Base-by-base conservation (phyloP, 257 asterid genomes). In the Solanum tarapatanum region DNA sequence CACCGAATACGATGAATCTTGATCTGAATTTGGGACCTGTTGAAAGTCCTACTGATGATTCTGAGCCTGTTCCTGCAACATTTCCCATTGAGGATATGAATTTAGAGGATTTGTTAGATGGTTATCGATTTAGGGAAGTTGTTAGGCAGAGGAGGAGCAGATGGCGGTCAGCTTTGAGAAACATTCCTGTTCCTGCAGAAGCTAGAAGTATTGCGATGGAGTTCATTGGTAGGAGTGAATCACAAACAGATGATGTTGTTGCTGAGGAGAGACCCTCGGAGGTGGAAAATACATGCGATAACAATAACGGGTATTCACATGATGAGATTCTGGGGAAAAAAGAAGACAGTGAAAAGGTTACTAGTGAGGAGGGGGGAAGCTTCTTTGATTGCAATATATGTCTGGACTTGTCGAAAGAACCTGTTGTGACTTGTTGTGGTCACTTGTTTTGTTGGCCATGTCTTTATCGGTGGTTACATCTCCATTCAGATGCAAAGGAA, bases 361-460 rank as follows among this genome's bases (percentile, higher is more conserved):
- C 88, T 43, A 88, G 92, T 6, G 98, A 95, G 23, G 93, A 92
- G 2, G 96, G 96, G 2, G 96, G 97, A 62, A 90, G 96, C 87
- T 95, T 96, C 75, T 97, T 97, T 26, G 99, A 97, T 82, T 97
- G 99, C 91, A 96, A 94, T 90, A 96, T 97, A 87, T 97, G 99
- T 90, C 90, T 97, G 90, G 99, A 97, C 86, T 90, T 96, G 93
- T 93, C 99, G 3, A 93, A 92, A 89, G 99, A 96, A 69, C 99
- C 99, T 10, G 99, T 96, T 36, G 99, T 97, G 60, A 97, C 99
- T 73, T 96, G 98, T 89, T 97, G 99, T 1, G 99, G 99, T 35
- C 99, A 97, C 91, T 92, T 97, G 89, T 97, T 93, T 90, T 97
- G 99, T 87, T 97, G 99, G 99, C 96, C 98, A 4, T 97, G 99